Base-by-base conservation (phyloP, 2,329 filamentous ascomycete species). In the Sporothrix euskadiensis region DNA sequence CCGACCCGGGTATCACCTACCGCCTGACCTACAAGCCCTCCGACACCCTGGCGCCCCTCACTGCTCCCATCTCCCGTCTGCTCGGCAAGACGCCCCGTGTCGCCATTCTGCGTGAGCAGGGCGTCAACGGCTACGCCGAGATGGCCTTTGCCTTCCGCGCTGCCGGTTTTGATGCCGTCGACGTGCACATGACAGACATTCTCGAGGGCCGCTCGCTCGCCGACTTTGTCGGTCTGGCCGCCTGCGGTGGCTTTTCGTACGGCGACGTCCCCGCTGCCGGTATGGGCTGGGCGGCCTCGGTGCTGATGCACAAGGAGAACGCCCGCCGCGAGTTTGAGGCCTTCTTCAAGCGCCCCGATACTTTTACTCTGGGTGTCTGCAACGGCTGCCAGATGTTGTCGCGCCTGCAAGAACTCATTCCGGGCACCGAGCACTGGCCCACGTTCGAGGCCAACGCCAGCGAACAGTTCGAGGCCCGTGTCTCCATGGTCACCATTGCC, bases 351-450 rank as follows among this genome's bases (percentile, higher is more conserved):
- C 89, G 96, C 41, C 88, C 90, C 56, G 94, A 98, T 80, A 98
- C 96, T 0, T 98, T 99, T 82, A 87, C 94, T 0, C 87, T 99
- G 0, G 96, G 96, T 78, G 94, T 98, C 47, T 98, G 96, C 87
- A 99, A 99, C 81, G 96, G 96, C 69, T 98, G 96, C 80, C 96
- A 99, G 82, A 97, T 98, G 89, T 85, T 98, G 56, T 92, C 92
- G 6, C 90, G 94, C 69, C 85, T 97, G 82, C 93, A 93, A 79
- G 89, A 91, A 74, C 85, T 97, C 71, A 97, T 98, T 76, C 94
- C 94, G 0, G 94, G 94, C n/a, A 89, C 94, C 0, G 84, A 88
- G 76, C 83, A 88, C 78, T 98, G 94, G 94, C 94, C 94, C 2
- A 92, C 88, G 32, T 98, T 98, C 82, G 91, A 95, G 74, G 87